Evolutionary conservation across 176 grass and related monocot genomes (phyloP), one percentile per base, ranked within the genome.

Genomic region (Lolium multiflorum): DNA sequence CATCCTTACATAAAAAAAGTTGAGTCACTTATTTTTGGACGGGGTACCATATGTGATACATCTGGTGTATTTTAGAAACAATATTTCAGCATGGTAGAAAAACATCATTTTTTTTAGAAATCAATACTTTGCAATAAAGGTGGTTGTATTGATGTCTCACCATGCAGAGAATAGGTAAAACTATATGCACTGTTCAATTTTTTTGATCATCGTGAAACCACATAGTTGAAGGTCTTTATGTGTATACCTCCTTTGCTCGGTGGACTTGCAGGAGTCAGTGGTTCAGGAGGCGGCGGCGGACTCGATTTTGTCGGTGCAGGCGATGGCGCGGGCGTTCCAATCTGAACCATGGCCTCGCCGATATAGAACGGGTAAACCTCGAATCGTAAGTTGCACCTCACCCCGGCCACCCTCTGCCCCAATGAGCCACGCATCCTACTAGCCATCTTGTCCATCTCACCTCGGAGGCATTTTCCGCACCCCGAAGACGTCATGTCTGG

Each of bases 341-440:
- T 20, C 16, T 51, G 74, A 21, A 86, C 50, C 76, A 49, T 86
- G 0, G 84, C 49, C 21, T 78, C 51, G 14, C 84, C 84, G 51
- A 79, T 26, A 17, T 86, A 87, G 60, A 87, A 87, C 8, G 86
- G 57, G 9, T 74, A 81, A 57, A 82, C 67, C 69, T 82, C 78
- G 7, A 76, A 87, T 5, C 76, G 57, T 20, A 55, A 0, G 78
- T 65, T 81, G 60, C 86, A 87, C 18, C 58, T 81, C 86, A 64
- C 69, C 59, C 86, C 69, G 0, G 78, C 77, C 24, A 76, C 71
- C 39, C 78, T 76, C 18, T 14, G 12, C 47, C 86, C 86, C 3
- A 54, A 8, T 4, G 22, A 2, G 9, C 71, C 28, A 16, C 0
- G 56, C 11, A n/a, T 0, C 78, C 46, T 57, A 1, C 24, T 11